phyloP scores from a whole-genome alignment of 2,329 filamentous ascomycete species.

The Eutypella sp. region DNA sequence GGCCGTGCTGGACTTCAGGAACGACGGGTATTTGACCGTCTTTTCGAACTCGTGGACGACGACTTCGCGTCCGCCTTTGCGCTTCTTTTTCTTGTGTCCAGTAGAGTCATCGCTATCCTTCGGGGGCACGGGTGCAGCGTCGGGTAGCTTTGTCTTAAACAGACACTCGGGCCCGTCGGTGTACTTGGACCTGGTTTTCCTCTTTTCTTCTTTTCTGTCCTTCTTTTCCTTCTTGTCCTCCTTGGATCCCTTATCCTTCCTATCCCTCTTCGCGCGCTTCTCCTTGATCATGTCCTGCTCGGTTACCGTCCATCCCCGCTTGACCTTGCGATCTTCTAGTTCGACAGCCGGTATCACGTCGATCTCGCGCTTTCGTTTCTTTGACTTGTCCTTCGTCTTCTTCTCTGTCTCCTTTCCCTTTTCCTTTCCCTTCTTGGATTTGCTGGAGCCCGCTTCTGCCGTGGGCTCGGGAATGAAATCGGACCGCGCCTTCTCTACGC shows the following conservation, averaged over 20 bases:
- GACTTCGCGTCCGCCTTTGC: conserved; percentile 53
- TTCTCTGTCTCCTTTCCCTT: conserved; percentile 28
- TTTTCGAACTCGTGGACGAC: conserved; percentile 88
- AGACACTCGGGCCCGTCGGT: conserved; percentile 76
- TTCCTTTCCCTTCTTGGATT: conserved; percentile 26
- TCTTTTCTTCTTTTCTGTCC: conserved; percentile 46
- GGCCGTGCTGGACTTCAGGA: conserved; percentile 58
- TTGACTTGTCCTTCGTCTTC: conserved; percentile 37
- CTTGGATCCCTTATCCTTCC: conserved; percentile 32
- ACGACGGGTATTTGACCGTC: conserved; percentile 75
- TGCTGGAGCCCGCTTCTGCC: conserved; percentile 26
- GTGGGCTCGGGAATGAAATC: conserved; percentile 43
- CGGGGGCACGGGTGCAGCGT: conserved; percentile 35
- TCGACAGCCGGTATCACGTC: conserved; percentile 61
- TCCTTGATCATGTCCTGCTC: conserved; percentile 43
- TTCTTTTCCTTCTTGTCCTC: conserved; percentile 46
- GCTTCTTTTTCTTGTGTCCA: conserved; percentile 54
- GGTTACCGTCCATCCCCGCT: conserved; percentile 82
- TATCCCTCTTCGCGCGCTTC: conserved; percentile 38
- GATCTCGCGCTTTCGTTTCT: conserved; percentile 48
- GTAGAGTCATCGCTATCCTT: conserved; percentile 35
- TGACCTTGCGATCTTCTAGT: conserved; percentile 73
- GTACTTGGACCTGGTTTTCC: conserved; percentile 67
- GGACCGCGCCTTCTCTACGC: conserved; percentile 74
- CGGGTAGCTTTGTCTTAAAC: conserved; percentile 73